Evolutionary conservation across 2,329 filamentous ascomycete species (phyloP), one percentile per base, ranked within the genome.

Genomic region (Elsinoe necatrix): DNA sequence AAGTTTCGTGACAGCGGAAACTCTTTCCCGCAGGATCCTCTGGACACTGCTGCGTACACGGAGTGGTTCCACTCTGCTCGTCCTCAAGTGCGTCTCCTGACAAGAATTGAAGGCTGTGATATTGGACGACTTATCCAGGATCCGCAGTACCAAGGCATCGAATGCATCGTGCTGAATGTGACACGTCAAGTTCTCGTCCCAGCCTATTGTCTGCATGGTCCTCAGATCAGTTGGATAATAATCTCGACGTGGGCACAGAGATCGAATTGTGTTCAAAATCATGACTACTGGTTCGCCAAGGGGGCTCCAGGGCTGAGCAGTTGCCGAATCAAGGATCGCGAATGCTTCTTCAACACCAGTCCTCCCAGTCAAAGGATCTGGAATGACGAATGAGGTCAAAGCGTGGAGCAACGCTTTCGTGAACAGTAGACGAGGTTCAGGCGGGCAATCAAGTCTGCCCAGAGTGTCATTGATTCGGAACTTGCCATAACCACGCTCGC

Each of bases 371-470:
- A 87, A 71, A 0, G 72, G 67, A 62, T 87, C 84, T 0, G 80
- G 76, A 0, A 86, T 34, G 0, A 76, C 62, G 29, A 77, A 80
- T 0, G 83, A 83, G 0, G 84, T 87, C 3, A 76, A 67, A 0
- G 83, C 84, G 63, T 87, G 84, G 0, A 82, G 65, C 3, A 76
- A 66, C 0, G 81, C 82, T 61, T 83, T 85, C 1, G 70, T 70
- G 56, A 82, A 83, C 61, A 58, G 59, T 57, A 39, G 59, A 0
- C 82, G 67, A 0, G 83, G 66, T 0, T 65, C 64, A 0, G 80
- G 79, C 45, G 86, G 18, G 1, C 56, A 83, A 0, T 79, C 69
- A 0, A 82, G 72, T 35, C 81, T 84, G 2, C 78, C 74, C 0
- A 87, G 65, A 0, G 80, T 74, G 0, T 79, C 76, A 1, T 87